phyloP scores from a whole-genome alignment of 169 alveolate species.

The Plasmodium vivax region DNA sequence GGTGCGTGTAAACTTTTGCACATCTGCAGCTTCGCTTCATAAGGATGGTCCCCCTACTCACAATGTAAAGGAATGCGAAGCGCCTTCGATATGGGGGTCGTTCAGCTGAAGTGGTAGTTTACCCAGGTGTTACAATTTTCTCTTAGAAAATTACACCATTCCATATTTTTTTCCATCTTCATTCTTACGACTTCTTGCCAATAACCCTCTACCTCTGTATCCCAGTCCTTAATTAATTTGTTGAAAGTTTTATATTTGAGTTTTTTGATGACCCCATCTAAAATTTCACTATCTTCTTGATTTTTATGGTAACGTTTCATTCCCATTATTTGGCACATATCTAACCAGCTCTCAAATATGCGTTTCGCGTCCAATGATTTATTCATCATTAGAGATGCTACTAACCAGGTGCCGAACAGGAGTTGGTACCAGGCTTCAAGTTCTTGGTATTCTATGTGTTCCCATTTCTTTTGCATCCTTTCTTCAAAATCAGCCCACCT shows the following conservation, averaged over 20 bases:
- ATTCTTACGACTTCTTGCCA: slow-evolving; percentile 9
- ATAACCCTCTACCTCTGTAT: not conserved
- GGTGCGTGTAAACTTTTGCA: not conserved
- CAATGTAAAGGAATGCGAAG: not conserved
- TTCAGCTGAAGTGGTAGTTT: not conserved
- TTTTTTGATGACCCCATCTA: not conserved
- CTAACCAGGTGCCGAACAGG: slow-evolving; percentile 4
- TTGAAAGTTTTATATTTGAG: slow-evolving; percentile 13
- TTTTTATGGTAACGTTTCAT: not conserved
- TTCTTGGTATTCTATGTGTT: not conserved
- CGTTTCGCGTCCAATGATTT: not conserved
- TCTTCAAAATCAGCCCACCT: slow-evolving; percentile 3
- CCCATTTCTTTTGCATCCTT: not conserved
- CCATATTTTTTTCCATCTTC: slow-evolving; percentile 13
- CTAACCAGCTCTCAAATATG: not conserved
- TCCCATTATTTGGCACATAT: not conserved
- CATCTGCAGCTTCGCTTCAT: not conserved
- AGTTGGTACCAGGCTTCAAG: not conserved
- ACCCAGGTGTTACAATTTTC: slow-evolving; percentile 12
- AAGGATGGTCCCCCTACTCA: not conserved
- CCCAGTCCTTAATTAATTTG: slow-evolving; percentile 12
- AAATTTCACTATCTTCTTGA: not conserved
- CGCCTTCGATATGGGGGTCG: not conserved
- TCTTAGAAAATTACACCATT: slow-evolving; percentile 7
- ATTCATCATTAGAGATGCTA: not conserved